phyloP scores from a whole-genome alignment of 441 rosid genomes.

The Manihot esculenta region DNA sequence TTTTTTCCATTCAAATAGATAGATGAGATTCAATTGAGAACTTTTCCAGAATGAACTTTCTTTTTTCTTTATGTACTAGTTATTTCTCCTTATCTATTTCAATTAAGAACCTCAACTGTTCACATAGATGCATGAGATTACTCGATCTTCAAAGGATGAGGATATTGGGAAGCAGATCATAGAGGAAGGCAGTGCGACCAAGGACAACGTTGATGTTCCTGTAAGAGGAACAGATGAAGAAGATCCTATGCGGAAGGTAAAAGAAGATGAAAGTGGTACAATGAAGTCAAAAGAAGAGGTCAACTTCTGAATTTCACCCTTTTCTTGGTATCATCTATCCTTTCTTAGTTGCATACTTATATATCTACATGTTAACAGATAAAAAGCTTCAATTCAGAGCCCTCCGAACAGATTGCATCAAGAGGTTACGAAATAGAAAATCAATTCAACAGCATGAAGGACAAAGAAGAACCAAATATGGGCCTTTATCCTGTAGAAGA shows the following conservation, averaged over 20 bases:
- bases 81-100: background rate
- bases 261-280: conserved; percentile 23
- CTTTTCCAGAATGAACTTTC: background rate
- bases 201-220: conserved; percentile 17
- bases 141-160: conserved; percentile 13
- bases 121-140: conserved; percentile 23
- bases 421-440: conserved; percentile 21
- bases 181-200: conserved; percentile 17
- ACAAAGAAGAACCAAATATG: conserved; percentile 18
- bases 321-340: background rate
- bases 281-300: conserved; percentile 31
- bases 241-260: conserved; percentile 14
- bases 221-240: conserved; percentile 16
- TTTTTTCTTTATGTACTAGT: background rate
- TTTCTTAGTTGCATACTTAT: conserved; percentile 3
- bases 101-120: background rate
- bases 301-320: conserved; percentile 11
- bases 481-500: conserved; percentile 14
- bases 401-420: conserved; percentile 25
- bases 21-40: conserved; percentile 10
- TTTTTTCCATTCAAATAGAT: conserved; percentile 14
- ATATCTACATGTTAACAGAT: conserved; percentile 28
- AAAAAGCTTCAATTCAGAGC: conserved; percentile 16
- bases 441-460: conserved; percentile 13
- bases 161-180: conserved; percentile 20